Evolutionary conservation across 2,329 filamentous ascomycete genomes (phyloP), one percentile per base, ranked within the genome.

Genomic region (Fusarium newnesense): DNA sequence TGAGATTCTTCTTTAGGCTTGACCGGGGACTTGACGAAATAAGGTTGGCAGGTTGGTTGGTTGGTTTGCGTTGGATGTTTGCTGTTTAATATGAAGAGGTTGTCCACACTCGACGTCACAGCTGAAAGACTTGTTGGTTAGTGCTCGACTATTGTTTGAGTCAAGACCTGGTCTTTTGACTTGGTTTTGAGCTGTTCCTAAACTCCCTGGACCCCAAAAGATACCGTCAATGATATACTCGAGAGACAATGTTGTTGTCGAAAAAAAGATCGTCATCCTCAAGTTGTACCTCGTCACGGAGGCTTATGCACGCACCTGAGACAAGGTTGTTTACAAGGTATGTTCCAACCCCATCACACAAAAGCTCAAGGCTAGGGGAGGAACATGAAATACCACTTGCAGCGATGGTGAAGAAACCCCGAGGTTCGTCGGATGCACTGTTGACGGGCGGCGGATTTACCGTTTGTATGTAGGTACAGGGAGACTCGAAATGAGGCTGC

Each of bases 351-450:
- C 58, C 58, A 56, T 70, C 24, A 42, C 67, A 70, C 44, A 70
- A 60, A 54, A 16, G 32, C 54, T 28, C 32, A 54, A 37, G 32
- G 24, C 63, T 64, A 52, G 28, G 50, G 64, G 52, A 59, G 28
- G 24, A 24, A 54, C 66, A 73, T 62, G 50, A 44, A 61, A 53
- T 73, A 59, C 49, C 53, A 59, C 70, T 60, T 68, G 63, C 65
- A 70, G 61, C 70, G 36, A 67, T 73, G 39, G 44, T 67, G 40
- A 71, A 57, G 64, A 64, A 64, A 65, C 60, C 60, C 73, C 69
- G 73, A 70, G 26, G 49, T 65, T 63, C 69, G 66, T 75, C 69
- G 62, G 69, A 26, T 59, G 66, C 62, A 63, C 69, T 39, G 52
- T 68, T 64, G 43, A 50, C 42, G 32, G 40, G 52, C 42, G 32